These are phyloP conservation scores for Crithidia fasciculata DNA, from an alignment of 208 protist species.

Conservation along the genomic window DNA sequence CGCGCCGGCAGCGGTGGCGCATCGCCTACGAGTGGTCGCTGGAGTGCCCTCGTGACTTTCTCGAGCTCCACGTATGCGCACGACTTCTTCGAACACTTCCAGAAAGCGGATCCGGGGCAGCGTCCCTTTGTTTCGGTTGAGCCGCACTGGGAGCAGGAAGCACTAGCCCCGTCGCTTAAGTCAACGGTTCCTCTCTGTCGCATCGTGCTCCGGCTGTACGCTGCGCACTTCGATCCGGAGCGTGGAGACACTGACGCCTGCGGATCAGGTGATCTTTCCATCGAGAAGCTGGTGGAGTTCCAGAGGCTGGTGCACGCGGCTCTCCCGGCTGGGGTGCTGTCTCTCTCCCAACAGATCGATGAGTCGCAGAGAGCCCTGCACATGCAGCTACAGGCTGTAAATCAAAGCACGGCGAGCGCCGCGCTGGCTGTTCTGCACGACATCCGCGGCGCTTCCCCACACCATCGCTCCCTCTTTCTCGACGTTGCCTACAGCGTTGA, in stretches of 20 bases:
- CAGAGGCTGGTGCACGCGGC: constrained; percentile 3
- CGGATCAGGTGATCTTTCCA: background rate
- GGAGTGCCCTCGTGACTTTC: constrained; percentile 13
- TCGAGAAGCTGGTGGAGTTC: constrained; percentile 1
- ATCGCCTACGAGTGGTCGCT: background rate
- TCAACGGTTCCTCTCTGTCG: background rate
- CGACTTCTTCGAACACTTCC: background rate
- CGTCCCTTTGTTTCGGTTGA: constrained; percentile 1
- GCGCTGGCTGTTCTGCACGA: constrained; percentile 8
- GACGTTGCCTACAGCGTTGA: constrained; percentile 15
- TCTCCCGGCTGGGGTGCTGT: background rate
- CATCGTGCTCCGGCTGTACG: constrained; percentile 9
- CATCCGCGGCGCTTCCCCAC: constrained; percentile 5
- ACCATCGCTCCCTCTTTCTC: constrained; percentile 10
- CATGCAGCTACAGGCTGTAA: constrained; percentile 5
- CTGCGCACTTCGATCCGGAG: background rate
- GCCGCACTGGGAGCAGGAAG: constrained; percentile 12
- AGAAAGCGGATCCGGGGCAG: background rate
- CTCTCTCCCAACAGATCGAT: background rate
- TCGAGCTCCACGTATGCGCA: background rate
- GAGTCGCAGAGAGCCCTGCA: background rate
- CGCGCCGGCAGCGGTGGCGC: constrained; percentile 10
- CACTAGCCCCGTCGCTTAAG: background rate
- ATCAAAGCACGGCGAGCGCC: background rate
- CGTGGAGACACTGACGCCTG: too few species aligned